Base-by-base conservation (phyloP, 441 rosid genomes). In the Populus hybrid region DNA sequence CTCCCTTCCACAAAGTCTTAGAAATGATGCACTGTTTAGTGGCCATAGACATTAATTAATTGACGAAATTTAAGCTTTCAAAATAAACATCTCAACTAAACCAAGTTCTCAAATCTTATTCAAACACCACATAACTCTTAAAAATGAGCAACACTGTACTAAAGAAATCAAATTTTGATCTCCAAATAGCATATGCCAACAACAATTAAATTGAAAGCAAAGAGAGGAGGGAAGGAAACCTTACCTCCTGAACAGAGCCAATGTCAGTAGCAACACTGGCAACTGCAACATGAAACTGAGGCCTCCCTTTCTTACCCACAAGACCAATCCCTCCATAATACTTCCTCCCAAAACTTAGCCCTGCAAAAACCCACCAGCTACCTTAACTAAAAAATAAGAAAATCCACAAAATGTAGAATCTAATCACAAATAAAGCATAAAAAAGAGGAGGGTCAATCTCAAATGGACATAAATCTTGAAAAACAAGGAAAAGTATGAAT, bases 201-300 rank as follows among this genome's bases (percentile, higher is more conserved):
- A 28, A 71, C 40, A 66, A 50, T 6, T 26, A 0, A 31, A 40
- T 11, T 40, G 50, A 40, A 40, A 10, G 16, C 45, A 40, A 9
- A 40, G 50, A 64, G 16, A 74, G 7, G 66, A 67, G 42, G 74
- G 12, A 68, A 81, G 3, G 23, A 61, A 67, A 20, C 8, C 68
- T 36, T 77, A 93, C 97, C 95, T 87, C 88, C 78, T 85, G 91
- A 77, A 86, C 87, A 56, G 97, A 81, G 87, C 87, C 87, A 81
- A 94, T 84, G 6, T 89, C 97, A 24, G 95, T 90, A 11, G 98
- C 97, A 16, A 94, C 97, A 88, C 87, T 92, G 79, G 88, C 74
- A 76, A 89, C 93, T 1, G 92, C 81, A 79, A 88, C 50, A 67
- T 82, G 92, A 70, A 86, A 86, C 78, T 79, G 88, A 50, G 86